Conservation (phyloP, 2,329 filamentous ascomycete species). For the Ophiostoma perfectum region DNA sequence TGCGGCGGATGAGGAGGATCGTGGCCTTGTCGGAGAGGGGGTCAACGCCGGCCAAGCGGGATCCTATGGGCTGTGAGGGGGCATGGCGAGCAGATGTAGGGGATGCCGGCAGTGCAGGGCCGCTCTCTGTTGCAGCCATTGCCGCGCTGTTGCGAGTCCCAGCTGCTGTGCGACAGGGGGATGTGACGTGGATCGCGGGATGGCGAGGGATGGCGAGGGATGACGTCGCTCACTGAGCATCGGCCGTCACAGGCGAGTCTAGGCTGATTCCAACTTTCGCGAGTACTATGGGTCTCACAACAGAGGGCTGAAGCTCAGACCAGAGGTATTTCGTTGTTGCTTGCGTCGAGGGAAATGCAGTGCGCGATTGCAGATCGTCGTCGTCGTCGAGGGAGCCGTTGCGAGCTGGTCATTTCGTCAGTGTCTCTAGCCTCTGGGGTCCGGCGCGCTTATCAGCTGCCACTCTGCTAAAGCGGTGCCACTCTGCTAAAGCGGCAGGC, state of each 20-base stretch:
- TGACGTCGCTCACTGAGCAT: background rate
- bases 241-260: background rate
- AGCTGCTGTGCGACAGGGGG: background rate
- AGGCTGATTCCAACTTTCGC: no score
- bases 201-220: background rate
- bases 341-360: background rate
- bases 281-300: background rate
- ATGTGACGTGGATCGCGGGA: background rate
- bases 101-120: background rate
- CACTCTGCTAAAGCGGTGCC: constrained; percentile 10
- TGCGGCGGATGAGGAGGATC: constrained; percentile 70
- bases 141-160: background rate
- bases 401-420: background rate
- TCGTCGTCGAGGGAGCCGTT: background rate
- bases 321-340: no score
- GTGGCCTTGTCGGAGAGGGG: constrained; percentile 74
- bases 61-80: constrained; percentile 19
- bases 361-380: background rate
- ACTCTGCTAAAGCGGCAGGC: constrained; percentile 21
- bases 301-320: background rate
- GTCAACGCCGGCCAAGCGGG: constrained; percentile 38
- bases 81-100: constrained; percentile 8
- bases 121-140: background rate
- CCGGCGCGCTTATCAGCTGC: background rate
- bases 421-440: background rate